Evolutionary conservation across 2,329 filamentous ascomycete species (phyloP), one percentile per base, ranked within the genome.

Genomic region (Dactylonectria estremocensis): DNA sequence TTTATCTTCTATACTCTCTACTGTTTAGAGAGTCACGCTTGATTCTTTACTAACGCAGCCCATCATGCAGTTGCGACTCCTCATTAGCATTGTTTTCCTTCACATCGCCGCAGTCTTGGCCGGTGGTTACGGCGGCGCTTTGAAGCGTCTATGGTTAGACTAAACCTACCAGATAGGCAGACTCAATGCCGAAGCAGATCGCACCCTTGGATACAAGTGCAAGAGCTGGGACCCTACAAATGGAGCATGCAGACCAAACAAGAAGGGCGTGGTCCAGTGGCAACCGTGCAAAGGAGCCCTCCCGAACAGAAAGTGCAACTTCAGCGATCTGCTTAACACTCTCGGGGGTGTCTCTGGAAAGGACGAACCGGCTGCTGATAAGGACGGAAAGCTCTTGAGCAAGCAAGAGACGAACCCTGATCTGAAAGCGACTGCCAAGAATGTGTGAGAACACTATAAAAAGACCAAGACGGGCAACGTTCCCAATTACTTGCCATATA

Each of bases 111-210:
- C 54, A 20, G 64, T 55, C 37, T 28, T 52, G 22, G 64, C 64
- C 40, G 64, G 64, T 43, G 48, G 59, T 7, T 67, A 63, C 48
- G 52, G 50, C 24, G 59, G 59, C 14, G 60, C 45, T 22, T 18
- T 67, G 20, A 54, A 63, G 49, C 59, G 60, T 11, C 54, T 63
- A 35, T 31, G 53, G 45, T 46, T 67, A 45, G 63, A 55, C 54
- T 67, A 63, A 35, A 59, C 59, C 45, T 67, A 67, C 54, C 33
- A 63, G 40, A 67, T 63, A 31, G 64, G 60, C 49, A 28, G 24
- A 16, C 64, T 67, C 59, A 67, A 67, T 52, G 18, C 20, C 46
- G 28, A 53, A n/a, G 16, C 10, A 8, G 24, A 46, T 54, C 54
- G 61, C 22, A 52, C 45, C 31, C 20, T 64, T 31, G 55, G 55